phyloP scores from a whole-genome alignment of 495 filamentous ascomycete genomes.

The Aspergillus bertholletiae region DNA sequence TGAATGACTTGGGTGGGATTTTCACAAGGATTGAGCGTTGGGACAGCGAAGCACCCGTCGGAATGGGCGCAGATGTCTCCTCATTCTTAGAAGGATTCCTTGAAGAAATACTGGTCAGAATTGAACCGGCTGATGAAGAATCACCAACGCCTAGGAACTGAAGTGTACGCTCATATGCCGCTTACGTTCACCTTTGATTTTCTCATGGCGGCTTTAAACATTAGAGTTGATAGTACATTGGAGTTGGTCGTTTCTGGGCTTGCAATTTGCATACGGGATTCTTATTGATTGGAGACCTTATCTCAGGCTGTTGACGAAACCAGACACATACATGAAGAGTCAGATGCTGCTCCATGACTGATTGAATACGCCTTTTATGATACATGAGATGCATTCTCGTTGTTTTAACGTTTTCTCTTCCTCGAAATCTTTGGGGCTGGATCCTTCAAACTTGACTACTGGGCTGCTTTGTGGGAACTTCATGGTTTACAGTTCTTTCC shows the following conservation, averaged over 20 bases:
- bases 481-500: neutral
- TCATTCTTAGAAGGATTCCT: constrained; percentile 87
- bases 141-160: constrained; percentile 5
- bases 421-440: constrained; percentile 3
- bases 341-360: neutral
- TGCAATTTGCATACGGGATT: neutral
- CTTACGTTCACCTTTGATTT: neutral
- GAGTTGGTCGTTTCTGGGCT: neutral
- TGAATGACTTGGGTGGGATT: constrained; percentile 69
- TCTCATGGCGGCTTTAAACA: neutral
- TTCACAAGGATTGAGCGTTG: constrained; percentile 85
- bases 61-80: constrained; percentile 85
- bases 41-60: constrained; percentile 78
- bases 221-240: neutral
- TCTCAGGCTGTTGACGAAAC: neutral
- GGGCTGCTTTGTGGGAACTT: constrained; percentile 1
- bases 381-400: constrained; percentile 1
- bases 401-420: neutral
- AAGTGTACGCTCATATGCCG: neutral
- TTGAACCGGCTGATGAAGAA: constrained; percentile 79
- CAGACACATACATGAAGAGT: neutral
- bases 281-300: neutral
- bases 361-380: constrained; percentile 5
- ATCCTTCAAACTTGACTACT: constrained; percentile 2
- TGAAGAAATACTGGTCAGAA: constrained; percentile 90